These are phyloP conservation scores for Balansia obtecta DNA, from an alignment of 2,329 filamentous ascomycete genomes.

Conservation along the genomic window DNA sequence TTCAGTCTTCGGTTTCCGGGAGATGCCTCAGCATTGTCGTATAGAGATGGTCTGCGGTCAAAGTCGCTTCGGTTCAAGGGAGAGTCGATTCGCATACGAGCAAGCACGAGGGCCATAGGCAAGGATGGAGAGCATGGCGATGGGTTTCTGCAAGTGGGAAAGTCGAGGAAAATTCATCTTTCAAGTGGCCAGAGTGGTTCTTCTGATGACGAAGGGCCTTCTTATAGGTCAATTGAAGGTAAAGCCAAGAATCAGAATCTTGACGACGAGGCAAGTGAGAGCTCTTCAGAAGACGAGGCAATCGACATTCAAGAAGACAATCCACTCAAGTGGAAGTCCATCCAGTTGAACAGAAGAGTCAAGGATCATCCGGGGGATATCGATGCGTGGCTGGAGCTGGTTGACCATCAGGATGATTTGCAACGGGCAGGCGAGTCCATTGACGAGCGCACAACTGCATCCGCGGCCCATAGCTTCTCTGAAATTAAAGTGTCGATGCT, in stretches of 20 bases:
- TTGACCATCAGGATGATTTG: slow-evolving; percentile 62
- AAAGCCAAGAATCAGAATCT: slow-evolving; percentile 41
- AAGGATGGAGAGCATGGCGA: slow-evolving; percentile 17
- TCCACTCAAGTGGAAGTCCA: slow-evolving; percentile 39
- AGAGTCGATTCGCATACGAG: slow-evolving; percentile 27
- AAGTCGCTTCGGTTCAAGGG: slow-evolving; percentile 23
- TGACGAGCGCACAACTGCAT: slow-evolving; percentile 35
- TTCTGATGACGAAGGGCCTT: slow-evolving; percentile 35
- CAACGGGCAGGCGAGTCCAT: slow-evolving; percentile 36
- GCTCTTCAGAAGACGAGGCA: slow-evolving; percentile 27
- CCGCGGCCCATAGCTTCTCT: slow-evolving; percentile 56
- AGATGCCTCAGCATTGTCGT: slow-evolving; percentile 22
- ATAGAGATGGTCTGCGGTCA: slow-evolving; percentile 36
- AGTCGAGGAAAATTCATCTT: slow-evolving; percentile 30
- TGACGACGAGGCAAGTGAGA: slow-evolving; percentile 37
- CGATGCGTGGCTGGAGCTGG: slow-evolving; percentile 65
- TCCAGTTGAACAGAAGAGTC: slow-evolving; percentile 50
- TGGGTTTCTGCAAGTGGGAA: slow-evolving; percentile 36
- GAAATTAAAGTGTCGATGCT: slow-evolving; percentile 73
- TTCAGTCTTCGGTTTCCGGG: slow-evolving; percentile 36
- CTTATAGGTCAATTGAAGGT: slow-evolving; percentile 54
- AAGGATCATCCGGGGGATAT: slow-evolving; percentile 55
- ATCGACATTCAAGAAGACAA: slow-evolving; percentile 23
- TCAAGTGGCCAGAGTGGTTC: slow-evolving; percentile 21
- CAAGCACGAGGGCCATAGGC: slow-evolving; percentile 11